phyloP scores from a whole-genome alignment of 2,329 filamentous ascomycete genomes.

The Catunica adiposa region DNA sequence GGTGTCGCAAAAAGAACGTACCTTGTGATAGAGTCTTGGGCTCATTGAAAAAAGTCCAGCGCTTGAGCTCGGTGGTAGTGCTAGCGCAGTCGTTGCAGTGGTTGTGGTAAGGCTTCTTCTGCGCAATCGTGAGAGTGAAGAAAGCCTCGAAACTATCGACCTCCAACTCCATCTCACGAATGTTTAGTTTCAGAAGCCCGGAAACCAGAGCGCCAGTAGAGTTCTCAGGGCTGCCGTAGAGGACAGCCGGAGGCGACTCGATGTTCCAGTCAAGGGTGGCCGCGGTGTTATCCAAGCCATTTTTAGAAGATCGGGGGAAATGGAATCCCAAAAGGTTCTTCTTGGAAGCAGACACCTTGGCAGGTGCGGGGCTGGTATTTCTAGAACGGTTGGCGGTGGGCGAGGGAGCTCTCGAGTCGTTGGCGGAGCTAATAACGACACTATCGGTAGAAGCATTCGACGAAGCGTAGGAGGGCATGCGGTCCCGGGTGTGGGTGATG shows the following conservation, averaged over 20 bases:
- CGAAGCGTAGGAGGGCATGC: conserved; percentile 11
- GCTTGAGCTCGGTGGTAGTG: conserved; percentile 56
- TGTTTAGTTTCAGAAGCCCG: conserved; percentile 58
- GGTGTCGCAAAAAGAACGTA: conserved; percentile 17
- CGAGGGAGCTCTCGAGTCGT: conserved; percentile 16
- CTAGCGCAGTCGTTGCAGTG: conserved; percentile 65
- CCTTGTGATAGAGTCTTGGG: conserved; percentile 35
- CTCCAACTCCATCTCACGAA: conserved; percentile 49
- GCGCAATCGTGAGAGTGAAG: conserved; percentile 52
- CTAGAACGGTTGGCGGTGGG: conserved; percentile 12
- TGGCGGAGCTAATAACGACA: conserved; percentile 22
- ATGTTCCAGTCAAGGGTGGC: conserved; percentile 42
- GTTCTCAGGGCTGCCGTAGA: conserved; percentile 57
- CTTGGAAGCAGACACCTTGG: background rate
- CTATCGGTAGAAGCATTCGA: conserved; percentile 15
- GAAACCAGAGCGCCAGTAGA: conserved; percentile 78
- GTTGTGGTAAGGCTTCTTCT: conserved; percentile 65
- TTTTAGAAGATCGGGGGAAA: conserved; percentile 16
- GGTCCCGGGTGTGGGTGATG: conserved; percentile 8
- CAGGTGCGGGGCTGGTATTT: background rate
- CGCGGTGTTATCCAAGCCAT: conserved; percentile 26
- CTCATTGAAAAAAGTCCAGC: conserved; percentile 58
- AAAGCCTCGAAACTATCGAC: conserved; percentile 58
- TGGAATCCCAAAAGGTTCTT: conserved; percentile 25
- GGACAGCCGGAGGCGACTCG: conserved; percentile 73